Evolutionary conservation across 1,284 basidiomycete genomes (phyloP).

Genomic region (Lentinus polychrous): DNA sequence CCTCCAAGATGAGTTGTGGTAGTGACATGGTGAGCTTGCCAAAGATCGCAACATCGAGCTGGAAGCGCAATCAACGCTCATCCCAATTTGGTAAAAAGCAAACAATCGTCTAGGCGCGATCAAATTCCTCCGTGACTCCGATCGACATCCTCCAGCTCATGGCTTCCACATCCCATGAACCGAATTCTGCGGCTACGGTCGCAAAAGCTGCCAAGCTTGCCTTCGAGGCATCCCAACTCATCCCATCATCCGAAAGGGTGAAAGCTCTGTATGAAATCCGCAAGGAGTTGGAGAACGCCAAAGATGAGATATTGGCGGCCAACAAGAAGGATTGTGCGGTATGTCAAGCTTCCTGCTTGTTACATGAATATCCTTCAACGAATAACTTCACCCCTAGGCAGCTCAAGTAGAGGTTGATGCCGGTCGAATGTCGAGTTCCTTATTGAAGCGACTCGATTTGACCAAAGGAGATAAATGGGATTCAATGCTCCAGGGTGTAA

Average conservation of each 20-base stretch:
- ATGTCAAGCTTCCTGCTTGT: slow-evolving; percentile 9
- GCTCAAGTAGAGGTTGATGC: slow-evolving; percentile 74
- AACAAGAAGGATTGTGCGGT: slow-evolving; percentile 80
- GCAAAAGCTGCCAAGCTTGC: slow-evolving; percentile 75
- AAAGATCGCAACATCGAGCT: too few relatives aligned
- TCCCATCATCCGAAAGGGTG: slow-evolving; percentile 61
- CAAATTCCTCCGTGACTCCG: too few relatives aligned
- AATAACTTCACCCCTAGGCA: slow-evolving; percentile 37
- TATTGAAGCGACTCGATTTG: slow-evolving; percentile 86
- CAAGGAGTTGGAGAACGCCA: slow-evolving; percentile 55
- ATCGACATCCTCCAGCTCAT: too few relatives aligned
- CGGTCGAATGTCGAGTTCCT: slow-evolving; percentile 76
- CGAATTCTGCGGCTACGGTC: slow-evolving; percentile 32
- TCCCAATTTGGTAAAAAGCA: too few relatives aligned
- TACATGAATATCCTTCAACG: neutral
- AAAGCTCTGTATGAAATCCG: slow-evolving; percentile 68
- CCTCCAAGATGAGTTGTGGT: too few relatives aligned
- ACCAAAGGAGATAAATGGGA: slow-evolving; percentile 87
- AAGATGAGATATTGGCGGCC: slow-evolving; percentile 67
- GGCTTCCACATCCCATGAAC: slow-evolving; percentile 4
- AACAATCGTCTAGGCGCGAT: too few relatives aligned
- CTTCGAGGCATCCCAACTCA: slow-evolving; percentile 81
- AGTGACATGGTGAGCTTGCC: too few relatives aligned
- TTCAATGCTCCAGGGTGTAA: slow-evolving; percentile 85
- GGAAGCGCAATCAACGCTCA: too few relatives aligned